Evolutionary conservation across 2,329 filamentous ascomycete species (phyloP), one percentile per base, ranked within the genome.

Genomic region (Aspergillus novoparasiticus): DNA sequence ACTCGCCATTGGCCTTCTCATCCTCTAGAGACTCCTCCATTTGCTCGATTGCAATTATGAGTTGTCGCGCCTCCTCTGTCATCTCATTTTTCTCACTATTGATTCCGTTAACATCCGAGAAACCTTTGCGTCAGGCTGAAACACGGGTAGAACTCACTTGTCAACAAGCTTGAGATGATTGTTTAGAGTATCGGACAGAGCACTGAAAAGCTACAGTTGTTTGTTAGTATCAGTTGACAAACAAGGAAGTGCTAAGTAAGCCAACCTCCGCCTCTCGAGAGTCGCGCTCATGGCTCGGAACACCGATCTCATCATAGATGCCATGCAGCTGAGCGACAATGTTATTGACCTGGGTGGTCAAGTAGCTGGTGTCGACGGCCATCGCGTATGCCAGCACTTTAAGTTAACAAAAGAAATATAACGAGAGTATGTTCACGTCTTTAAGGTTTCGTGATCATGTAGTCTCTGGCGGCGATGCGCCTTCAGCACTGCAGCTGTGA

Each of bases 291-390:
- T 97, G 93, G 73, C 83, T 88, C 32, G 94, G 88, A n/a, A 99
- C 91, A 63, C 95, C 95, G 74, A 99, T 99, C 76, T 99, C 94
- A 78, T 99, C 95, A 75, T 97, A 99, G 62, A 98, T 87, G 68
- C 91, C 91, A 80, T 98, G 94, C 65, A 99, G 86, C 80, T 97
- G 93, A 78, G 88, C 88, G 76, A 98, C 93, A 75, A 97, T 97
- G 73, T 87, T 93, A 70, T 93, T 95, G 81, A 99, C 92, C 87
- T 98, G 95, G 78, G 96, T 93, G 72, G 93, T 91, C 76, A 98
- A 85, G 79, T 96, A 96, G 78, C 91, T 92, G 63, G 94, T 93
- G 81, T 97, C 94, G 89, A 97, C 96, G 59, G 76, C 74, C 79
- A 80, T 81, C 43, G 57, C 64, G 64, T 58, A 34, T 55, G 53